Conservation (phyloP, 345 rosid species). For the Bretschneidera sinensis region DNA sequence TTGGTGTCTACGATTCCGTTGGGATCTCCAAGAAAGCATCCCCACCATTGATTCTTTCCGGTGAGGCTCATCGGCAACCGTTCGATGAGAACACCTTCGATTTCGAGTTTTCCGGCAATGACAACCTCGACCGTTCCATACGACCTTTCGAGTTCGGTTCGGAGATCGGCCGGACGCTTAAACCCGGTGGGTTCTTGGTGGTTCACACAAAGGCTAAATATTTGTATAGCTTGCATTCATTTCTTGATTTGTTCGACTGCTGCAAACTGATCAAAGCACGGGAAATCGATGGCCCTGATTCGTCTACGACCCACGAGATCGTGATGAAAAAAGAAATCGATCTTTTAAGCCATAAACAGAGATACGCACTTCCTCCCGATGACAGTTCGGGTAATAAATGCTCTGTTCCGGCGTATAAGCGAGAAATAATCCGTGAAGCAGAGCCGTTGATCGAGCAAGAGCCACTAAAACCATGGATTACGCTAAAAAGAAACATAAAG, state of each 20-base stretch:
- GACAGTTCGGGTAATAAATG: constrained; percentile 27
- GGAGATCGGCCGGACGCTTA: constrained; percentile 54
- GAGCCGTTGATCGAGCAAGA: constrained; percentile 60
- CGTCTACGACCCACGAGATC: constrained; percentile 39
- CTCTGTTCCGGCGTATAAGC: constrained; percentile 33
- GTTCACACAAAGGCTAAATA: constrained; percentile 59
- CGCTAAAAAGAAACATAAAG: constrained; percentile 48
- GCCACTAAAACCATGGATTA: constrained; percentile 71
- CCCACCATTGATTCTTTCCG: constrained; percentile 41
- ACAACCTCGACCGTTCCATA: constrained; percentile 28
- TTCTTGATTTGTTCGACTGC: constrained; percentile 59
- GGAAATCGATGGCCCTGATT: constrained; percentile 39
- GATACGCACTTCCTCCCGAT: constrained; percentile 10
- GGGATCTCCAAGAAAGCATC: constrained; percentile 50
- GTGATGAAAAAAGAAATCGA: constrained; percentile 39
- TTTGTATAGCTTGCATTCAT: constrained; percentile 61
- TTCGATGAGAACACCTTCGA: constrained; percentile 44
- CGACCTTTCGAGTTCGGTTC: constrained; percentile 46
- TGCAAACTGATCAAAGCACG: constrained; percentile 37
- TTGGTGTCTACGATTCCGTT: constrained; percentile 43
- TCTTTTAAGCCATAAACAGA: not conserved
- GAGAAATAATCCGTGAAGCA: constrained; percentile 34
- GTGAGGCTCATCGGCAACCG: constrained; percentile 34
- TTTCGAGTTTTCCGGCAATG: constrained; percentile 52
- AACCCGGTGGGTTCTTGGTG: constrained; percentile 56